These are phyloP conservation scores for Cercospora sp. DNA, from an alignment of 2,329 filamentous ascomycete genomes.

Conservation along the genomic window DNA sequence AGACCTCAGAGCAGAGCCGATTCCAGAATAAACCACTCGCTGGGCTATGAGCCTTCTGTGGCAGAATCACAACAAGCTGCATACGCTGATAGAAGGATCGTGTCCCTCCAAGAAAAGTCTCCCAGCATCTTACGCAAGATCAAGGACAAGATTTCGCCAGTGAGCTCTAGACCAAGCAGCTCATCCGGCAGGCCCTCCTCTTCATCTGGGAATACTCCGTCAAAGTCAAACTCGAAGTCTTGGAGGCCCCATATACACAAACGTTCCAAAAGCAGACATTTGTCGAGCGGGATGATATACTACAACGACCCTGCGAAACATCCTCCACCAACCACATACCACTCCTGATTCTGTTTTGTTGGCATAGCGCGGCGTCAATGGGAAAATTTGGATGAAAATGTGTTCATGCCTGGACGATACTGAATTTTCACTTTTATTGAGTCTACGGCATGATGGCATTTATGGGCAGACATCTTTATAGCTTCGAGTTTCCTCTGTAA, in stretches of 20 bases:
- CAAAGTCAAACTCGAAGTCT: constrained; percentile 3
- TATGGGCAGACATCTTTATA: background rate
- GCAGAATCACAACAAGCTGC: constrained; percentile 4
- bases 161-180: constrained; percentile 5
- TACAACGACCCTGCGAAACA: constrained; percentile 25
- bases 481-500: constrained; percentile 14
- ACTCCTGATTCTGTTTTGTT: constrained; percentile 9
- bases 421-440: background rate
- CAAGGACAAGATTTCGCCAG: constrained; percentile 16
- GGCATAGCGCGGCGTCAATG: constrained; percentile 10
- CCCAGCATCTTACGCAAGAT: constrained; percentile 20
- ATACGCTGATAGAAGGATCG: constrained; percentile 6
- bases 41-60: background rate
- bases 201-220: constrained; percentile 3
- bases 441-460: background rate
- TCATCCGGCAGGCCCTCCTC: constrained; percentile 4
- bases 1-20: constrained; percentile 11
- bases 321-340: constrained; percentile 8
- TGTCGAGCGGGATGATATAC: constrained; percentile 33
- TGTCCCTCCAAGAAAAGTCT: constrained; percentile 7
- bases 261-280: constrained; percentile 22
- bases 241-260: constrained; percentile 12
- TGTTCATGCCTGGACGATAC: background rate
- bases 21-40: background rate
- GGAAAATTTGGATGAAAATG: background rate